These are phyloP conservation scores for Heimioporus sp. DNA, from an alignment of 768 basidiomycete species.

Conservation along the genomic window DNA sequence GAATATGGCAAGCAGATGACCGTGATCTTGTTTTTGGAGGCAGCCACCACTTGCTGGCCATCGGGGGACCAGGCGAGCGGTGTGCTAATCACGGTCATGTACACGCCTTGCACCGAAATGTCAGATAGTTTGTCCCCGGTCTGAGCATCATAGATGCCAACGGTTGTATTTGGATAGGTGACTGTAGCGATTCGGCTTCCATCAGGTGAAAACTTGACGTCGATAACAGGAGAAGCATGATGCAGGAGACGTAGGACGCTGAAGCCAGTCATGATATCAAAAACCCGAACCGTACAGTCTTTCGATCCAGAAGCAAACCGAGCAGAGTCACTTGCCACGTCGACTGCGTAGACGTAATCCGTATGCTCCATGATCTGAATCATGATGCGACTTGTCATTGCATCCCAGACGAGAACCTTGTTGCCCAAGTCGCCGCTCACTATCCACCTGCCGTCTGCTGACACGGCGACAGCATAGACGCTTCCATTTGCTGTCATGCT, in stretches of 20 bases:
- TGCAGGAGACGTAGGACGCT: too few species aligned
- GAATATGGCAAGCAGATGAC: not conserved
- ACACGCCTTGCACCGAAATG: not conserved
- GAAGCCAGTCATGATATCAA: too few species aligned
- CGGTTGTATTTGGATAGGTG: too few species aligned
- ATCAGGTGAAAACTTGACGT: constrained; percentile 1
- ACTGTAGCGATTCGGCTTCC: not conserved
- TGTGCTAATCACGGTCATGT: not conserved
- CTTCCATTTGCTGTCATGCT: not conserved
- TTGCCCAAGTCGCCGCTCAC: not conserved
- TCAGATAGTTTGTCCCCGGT: not conserved
- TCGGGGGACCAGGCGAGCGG: not conserved
- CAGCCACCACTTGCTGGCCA: not conserved
- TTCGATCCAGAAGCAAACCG: not conserved
- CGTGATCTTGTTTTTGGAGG: not conserved
- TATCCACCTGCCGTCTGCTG: constrained; percentile 1
- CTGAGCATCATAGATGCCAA: not conserved
- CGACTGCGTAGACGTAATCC: not conserved
- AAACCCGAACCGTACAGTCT: not conserved
- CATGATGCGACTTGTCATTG: not conserved
- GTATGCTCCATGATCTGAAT: not conserved
- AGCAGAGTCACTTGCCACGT: not conserved
- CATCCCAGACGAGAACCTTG: not conserved
- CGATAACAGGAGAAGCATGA: not conserved
- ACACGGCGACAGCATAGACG: not conserved